These are phyloP conservation scores for Abortiporus biennis DNA, from an alignment of 1,284 basidiomycete genomes.

Conservation along the genomic window DNA sequence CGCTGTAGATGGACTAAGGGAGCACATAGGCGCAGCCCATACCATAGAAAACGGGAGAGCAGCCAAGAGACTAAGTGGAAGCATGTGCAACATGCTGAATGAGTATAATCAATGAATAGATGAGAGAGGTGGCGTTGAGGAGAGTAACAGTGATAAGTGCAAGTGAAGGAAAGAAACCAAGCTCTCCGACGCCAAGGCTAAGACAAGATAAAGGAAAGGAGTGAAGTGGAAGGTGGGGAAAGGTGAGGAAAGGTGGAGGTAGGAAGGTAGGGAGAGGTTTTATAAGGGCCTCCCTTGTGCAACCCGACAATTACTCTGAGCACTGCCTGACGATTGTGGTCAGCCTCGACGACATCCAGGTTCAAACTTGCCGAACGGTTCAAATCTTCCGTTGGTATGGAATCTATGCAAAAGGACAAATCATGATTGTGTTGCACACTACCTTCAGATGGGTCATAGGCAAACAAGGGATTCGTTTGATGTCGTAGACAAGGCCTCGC, in stretches of 20 bases:
- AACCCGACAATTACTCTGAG: no score
- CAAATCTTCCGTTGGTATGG: no score
- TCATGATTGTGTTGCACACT: no score
- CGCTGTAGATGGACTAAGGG: conserved; percentile 13
- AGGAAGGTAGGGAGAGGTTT: neutral
- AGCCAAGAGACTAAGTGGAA: conserved; percentile 17
- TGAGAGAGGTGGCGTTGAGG: conserved; percentile 4
- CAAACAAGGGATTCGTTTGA: no score
- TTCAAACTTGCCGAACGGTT: no score
- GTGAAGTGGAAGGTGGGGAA: neutral
- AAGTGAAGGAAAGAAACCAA: neutral
- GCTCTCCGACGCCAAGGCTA: neutral
- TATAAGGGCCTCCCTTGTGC: no score
- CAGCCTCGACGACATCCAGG: no score
- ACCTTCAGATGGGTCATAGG: no score
- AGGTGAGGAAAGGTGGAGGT: neutral
- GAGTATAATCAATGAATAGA: conserved; percentile 3
- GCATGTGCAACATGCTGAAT: conserved; percentile 19
- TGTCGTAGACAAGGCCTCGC: no score
- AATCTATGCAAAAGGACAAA: no score
- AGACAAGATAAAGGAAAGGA: neutral
- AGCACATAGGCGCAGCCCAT: conserved; percentile 27
- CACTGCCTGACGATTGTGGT: no score
- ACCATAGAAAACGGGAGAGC: conserved; percentile 16
- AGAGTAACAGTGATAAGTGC: neutral